Conservation (phyloP, 306 rosid species). For the Acmispon strigosus region DNA sequence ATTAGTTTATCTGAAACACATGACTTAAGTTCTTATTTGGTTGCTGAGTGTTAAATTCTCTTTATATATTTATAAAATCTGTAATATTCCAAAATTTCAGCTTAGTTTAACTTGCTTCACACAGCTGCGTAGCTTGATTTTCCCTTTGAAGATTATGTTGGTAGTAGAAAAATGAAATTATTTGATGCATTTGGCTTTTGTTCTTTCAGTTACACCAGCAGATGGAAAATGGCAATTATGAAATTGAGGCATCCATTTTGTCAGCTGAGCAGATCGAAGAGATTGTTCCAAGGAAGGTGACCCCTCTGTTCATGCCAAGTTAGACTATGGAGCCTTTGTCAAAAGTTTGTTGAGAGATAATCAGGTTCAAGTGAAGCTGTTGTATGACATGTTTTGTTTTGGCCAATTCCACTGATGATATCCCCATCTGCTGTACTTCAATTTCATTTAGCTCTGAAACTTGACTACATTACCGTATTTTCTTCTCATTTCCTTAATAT, state of each 20-base stretch:
- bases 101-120: not conserved
- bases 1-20: not conserved
- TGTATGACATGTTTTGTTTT: not conserved
- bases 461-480: not conserved
- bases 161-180: not conserved
- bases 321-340: constrained; percentile 29
- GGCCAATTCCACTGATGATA: not conserved
- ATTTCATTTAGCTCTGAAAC: not conserved
- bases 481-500: not conserved
- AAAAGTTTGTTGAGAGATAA: not conserved
- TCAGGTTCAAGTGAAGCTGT: not conserved
- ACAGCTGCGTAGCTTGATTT: not conserved
- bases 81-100: not conserved
- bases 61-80: not conserved
- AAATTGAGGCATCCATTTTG: constrained; percentile 43
- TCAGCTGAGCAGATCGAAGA: constrained; percentile 54
- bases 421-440: not conserved
- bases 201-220: constrained; percentile 52
- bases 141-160: not conserved
- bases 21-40: not conserved
- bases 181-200: not conserved
- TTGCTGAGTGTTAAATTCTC: not conserved
- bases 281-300: constrained; percentile 51
- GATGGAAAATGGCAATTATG: constrained; percentile 55
- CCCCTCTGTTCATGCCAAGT: constrained; percentile 47